These are phyloP conservation scores for Dendrobium catenatum DNA, from an alignment of 106 monocot genomes.

Conservation along the genomic window DNA sequence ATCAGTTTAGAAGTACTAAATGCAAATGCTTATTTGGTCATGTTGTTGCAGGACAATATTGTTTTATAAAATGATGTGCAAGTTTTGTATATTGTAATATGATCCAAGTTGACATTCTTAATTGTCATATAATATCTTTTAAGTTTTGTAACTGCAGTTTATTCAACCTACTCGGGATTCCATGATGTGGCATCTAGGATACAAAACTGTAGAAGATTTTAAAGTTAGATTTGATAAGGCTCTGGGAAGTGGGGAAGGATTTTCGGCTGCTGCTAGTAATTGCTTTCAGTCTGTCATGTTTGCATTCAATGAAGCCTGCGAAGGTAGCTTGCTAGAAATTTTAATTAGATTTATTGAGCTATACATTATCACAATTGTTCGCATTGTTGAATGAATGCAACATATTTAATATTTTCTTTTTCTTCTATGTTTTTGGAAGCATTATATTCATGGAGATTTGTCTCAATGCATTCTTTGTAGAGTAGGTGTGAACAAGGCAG, in stretches of 20 bases:
- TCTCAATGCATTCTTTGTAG: not conserved
- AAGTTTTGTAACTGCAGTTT: conserved; percentile 29
- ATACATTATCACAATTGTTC: not conserved
- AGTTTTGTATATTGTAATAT: not conserved
- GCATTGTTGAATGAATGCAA: not conserved
- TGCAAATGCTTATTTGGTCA: not conserved
- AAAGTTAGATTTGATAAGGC: conserved; percentile 66
- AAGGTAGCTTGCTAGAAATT: conserved; percentile 36
- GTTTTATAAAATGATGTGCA: not conserved
- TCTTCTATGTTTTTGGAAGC: not conserved
- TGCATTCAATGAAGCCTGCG: conserved; percentile 69
- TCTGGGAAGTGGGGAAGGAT: conserved; percentile 60
- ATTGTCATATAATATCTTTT: not conserved
- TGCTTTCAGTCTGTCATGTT: conserved; percentile 52
- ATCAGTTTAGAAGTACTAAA: no score
- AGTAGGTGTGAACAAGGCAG: not conserved
- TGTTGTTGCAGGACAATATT: not conserved
- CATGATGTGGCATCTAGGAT: conserved; percentile 62
- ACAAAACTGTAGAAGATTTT: conserved; percentile 62
- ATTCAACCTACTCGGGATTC: conserved; percentile 77
- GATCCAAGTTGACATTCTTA: not conserved
- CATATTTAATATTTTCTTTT: not conserved
- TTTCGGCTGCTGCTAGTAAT: conserved; percentile 61
- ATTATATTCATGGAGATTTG: not conserved
- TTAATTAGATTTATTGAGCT: not conserved